Evolutionary conservation across 176 grass and related monocot genomes (phyloP).

Genomic region (Elaeis guineensis): DNA sequence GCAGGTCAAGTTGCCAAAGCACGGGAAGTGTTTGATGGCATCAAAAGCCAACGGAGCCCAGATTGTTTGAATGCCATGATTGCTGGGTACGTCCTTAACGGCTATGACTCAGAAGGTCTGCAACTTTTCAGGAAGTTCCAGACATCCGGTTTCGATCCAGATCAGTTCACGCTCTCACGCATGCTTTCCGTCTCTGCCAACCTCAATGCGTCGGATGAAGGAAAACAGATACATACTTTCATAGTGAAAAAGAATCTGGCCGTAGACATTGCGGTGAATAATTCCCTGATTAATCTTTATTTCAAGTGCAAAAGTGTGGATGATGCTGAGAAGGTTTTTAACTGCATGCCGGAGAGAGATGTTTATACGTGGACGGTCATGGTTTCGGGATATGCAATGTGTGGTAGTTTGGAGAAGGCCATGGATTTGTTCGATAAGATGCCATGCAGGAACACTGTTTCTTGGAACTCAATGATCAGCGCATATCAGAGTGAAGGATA

Average conservation of each 20-base stretch:
- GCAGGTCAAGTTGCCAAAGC: neutral
- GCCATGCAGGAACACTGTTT: slow-evolving; percentile 17
- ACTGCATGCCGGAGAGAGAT: slow-evolving; percentile 11
- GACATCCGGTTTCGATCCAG: neutral
- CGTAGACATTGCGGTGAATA: slow-evolving; percentile 6
- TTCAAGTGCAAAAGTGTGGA: slow-evolving; percentile 2
- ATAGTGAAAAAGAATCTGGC: slow-evolving; percentile 12
- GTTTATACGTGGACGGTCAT: slow-evolving; percentile 13
- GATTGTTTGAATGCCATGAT: neutral
- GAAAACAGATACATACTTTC: slow-evolving; percentile 13
- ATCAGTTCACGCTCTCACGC: slow-evolving; percentile 12
- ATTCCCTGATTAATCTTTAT: slow-evolving; percentile 19
- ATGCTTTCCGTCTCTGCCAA: neutral
- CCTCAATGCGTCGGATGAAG: slow-evolving; percentile 8
- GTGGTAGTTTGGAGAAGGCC: slow-evolving; percentile 7
- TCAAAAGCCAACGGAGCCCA: neutral
- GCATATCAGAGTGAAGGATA: slow-evolving; percentile 10
- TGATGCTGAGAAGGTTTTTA: slow-evolving; percentile 14
- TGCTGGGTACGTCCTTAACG: neutral
- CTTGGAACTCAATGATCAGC: slow-evolving; percentile 17
- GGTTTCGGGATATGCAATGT: slow-evolving; percentile 7
- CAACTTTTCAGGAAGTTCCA: slow-evolving; percentile 10
- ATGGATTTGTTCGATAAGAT: slow-evolving; percentile 10
- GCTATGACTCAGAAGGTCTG: neutral
- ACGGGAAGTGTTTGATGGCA: neutral